Conservation (phyloP, 2,329 filamentous ascomycete species). For the Colletotrichum theobromicola region DNA sequence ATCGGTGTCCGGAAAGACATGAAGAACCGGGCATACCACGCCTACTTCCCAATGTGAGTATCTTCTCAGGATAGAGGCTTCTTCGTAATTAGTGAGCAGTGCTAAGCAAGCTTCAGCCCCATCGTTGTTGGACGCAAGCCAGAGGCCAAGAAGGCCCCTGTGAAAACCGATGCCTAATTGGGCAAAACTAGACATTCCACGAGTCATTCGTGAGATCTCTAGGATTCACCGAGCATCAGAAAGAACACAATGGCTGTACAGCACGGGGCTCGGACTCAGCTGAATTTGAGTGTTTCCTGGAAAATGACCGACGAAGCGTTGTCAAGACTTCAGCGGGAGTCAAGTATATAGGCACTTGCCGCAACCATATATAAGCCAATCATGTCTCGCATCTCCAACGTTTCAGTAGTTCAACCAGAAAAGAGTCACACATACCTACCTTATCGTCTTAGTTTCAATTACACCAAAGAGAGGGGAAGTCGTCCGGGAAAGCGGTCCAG, state of each 20-base stretch:
- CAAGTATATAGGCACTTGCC: background rate
- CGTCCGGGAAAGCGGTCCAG: background rate
- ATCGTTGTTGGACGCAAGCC: background rate
- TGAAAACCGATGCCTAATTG: background rate
- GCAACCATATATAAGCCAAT: background rate
- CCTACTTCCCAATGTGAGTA: conserved; percentile 41
- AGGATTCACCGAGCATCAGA: no score
- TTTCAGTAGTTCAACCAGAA: background rate
- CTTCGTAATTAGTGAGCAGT: background rate
- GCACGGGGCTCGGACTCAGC: background rate
- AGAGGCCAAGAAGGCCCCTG: background rate
- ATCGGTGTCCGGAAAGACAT: conserved; percentile 36
- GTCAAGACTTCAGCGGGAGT: background rate
- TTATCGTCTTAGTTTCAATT: background rate
- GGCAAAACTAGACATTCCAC: background rate
- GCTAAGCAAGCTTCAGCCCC: background rate
- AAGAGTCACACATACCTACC: background rate
- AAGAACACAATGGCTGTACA: no score
- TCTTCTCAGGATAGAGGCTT: fast-evolving
- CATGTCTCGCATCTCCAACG: background rate
- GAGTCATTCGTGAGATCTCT: background rate
- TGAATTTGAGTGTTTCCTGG: background rate
- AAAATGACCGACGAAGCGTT: background rate
- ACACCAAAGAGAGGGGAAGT: background rate
- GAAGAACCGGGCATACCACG: conserved; percentile 36